Base-by-base conservation (phyloP, 2,329 filamentous ascomycete species). In the Grosmannia serpens region DNA sequence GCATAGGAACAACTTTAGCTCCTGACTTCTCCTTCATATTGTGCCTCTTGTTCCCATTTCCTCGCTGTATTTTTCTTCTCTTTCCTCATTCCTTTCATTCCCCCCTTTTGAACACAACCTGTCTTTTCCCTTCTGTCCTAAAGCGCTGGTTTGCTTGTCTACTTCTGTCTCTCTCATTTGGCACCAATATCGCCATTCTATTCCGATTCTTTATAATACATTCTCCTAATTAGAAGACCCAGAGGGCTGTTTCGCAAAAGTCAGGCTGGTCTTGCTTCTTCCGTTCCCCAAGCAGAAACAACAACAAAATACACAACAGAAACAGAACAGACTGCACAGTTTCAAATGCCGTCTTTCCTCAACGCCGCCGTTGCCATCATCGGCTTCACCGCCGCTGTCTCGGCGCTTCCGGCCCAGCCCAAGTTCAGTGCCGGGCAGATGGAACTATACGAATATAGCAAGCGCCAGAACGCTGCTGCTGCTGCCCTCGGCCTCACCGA, bases 111-210 rank as follows among this genome's bases (percentile, higher is more conserved):
- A 59, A 58, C 59, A 55, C 61, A 60, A 59, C 51, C 58, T 63
- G 65, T 64, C 66, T 66, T 66, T 66, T 67, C 69, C 70, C 66
- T 62, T 67, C 67, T 64, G 65, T 67, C 62, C 65, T 68, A 70
- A 77, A 78, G 76, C 76, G 71, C 76, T 75, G 76, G 75, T 77
- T 74, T 76, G 75, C 75, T 77, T 76, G 66, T 53, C n/a, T 46
- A 33, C 35, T 4, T 53, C 20, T 49, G 13, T 53, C 22, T 62
- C 61, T 29, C 59, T 64, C 59, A 54, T 49, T 59, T 47, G 47
- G 27, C 52, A 44, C 49, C 33, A 41, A 29, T 38, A n/a, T 35
- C 33, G 59, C 59, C 61, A 62, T 61, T 66, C 64, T 61, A 67
- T 44, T 52, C 13, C n/a, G 47, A 22, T 58, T 56, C 57, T 57